phyloP scores from a whole-genome alignment of 2,329 filamentous ascomycete species.

The Capronia coronata region DNA sequence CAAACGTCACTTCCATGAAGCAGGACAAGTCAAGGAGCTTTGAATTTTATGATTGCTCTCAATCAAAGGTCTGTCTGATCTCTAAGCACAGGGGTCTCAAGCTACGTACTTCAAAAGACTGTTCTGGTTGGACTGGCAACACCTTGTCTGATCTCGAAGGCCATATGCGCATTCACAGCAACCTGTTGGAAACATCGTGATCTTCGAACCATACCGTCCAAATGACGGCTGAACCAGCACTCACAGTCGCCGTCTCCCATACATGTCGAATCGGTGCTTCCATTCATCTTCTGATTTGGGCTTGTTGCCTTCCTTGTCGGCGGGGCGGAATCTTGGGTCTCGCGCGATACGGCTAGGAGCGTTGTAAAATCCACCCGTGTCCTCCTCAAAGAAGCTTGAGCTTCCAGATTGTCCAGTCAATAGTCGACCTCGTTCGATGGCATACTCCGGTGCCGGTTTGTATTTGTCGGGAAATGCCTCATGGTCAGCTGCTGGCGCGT shows the following conservation, averaged over 20 bases:
- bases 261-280: slow-evolving; percentile 20
- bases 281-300: slow-evolving; percentile 20
- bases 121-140: not conserved
- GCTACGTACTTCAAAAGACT: not conserved
- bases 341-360: slow-evolving; percentile 26
- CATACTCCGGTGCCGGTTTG: slow-evolving; percentile 23
- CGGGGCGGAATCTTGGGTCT: slow-evolving; percentile 27
- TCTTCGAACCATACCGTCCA: not conserved
- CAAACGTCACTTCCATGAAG: not conserved
- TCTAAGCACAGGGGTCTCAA: too few relatives aligned
- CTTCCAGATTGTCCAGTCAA: slow-evolving; percentile 11
- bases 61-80: too few relatives aligned
- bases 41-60: not conserved
- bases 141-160: not conserved
- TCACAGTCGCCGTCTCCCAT: slow-evolving; percentile 20
- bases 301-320: slow-evolving; percentile 22
- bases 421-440: slow-evolving; percentile 20
- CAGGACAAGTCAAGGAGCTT: too few relatives aligned
- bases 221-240: not conserved
- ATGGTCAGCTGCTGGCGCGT: not conserved
- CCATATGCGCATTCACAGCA: not conserved
- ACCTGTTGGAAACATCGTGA: not conserved
- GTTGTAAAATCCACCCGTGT: slow-evolving; percentile 19
- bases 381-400: slow-evolving; percentile 26
- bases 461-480: slow-evolving; percentile 12